Conservation (phyloP, 768 basidiomycete genomes). For the Hericium coralloides region DNA sequence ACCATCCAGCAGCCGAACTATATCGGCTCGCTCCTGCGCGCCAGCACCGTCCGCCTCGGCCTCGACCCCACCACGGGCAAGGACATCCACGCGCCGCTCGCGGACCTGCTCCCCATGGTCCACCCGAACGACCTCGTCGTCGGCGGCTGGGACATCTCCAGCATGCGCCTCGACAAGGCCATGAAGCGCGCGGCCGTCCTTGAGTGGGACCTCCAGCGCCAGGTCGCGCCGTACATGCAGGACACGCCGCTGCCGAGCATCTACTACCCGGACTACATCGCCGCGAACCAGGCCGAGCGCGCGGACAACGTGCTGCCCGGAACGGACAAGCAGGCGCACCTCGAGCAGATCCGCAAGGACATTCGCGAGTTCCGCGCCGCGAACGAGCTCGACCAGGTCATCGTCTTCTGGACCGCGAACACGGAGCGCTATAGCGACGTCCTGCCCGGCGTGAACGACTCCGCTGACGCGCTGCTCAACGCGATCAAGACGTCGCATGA, state of each 20-base stretch:
- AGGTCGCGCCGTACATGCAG: constrained; percentile 82
- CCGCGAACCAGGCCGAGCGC: constrained; percentile 93
- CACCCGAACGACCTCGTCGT: constrained; percentile 97
- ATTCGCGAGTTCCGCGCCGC: constrained; percentile 87
- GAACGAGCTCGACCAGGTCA: constrained; percentile 75
- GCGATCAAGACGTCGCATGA: constrained; percentile 79
- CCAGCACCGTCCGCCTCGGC: constrained; percentile 90
- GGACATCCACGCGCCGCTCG: constrained; percentile 88
- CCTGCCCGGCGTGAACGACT: constrained; percentile 92
- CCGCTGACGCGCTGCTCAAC: constrained; percentile 75
- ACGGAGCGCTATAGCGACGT: constrained; percentile 97
- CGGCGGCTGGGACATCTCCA: constrained; percentile 98
- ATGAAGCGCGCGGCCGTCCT: constrained; percentile 92
- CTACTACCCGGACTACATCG: constrained; percentile 97
- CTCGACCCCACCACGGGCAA: constrained; percentile 63
- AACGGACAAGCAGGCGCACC: constrained; percentile 78
- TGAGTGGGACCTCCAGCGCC: constrained; percentile 94
- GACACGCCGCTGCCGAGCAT: constrained; percentile 83
- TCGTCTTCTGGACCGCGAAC: constrained; percentile 99
- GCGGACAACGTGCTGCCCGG: constrained; percentile 92
- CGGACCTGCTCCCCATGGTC: constrained; percentile 92
- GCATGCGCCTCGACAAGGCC: constrained; percentile 75
- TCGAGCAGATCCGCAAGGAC: constrained; percentile 87
- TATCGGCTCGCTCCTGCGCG: constrained; percentile 92
- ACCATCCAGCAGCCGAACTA: constrained; percentile 95